Conservation (phyloP, 73 alveolate genomes). For the Paraurostyla sp. region DNA sequence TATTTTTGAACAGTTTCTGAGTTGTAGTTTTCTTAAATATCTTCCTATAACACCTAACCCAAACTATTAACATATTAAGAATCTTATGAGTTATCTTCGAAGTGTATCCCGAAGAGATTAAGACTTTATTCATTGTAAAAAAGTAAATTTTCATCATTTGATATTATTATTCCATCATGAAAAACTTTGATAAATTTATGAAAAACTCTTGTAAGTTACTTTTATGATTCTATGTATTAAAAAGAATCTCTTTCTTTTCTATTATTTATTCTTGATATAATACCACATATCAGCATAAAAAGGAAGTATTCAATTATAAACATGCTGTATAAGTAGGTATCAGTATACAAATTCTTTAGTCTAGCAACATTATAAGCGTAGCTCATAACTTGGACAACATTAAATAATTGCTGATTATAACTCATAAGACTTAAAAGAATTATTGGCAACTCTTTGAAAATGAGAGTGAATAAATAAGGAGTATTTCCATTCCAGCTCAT, state of each 20-base stretch:
- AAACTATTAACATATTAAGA: background rate
- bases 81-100: background rate
- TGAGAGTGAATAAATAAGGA: background rate
- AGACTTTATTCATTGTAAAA: background rate
- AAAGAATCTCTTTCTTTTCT: background rate
- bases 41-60: background rate
- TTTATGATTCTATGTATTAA: background rate
- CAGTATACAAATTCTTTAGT: background rate
- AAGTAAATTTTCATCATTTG: background rate
- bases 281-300: background rate
- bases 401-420: background rate
- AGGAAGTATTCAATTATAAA: background rate
- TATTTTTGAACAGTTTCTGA: background rate
- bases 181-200: background rate
- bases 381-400: background rate
- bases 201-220: conserved; percentile 3
- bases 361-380: background rate
- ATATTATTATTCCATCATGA: conserved; percentile 42
- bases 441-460: conserved; percentile 6
- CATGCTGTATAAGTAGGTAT: background rate
- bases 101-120: background rate
- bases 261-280: background rate
- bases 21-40: background rate
- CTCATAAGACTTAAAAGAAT: background rate
- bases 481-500: background rate